Percentiles rank a stretch among this genome's conserved stretches.
phyloP scores from a whole-genome alignment of 768 basidiomycete genomes.

The Lentinula aciculospora region DNA sequence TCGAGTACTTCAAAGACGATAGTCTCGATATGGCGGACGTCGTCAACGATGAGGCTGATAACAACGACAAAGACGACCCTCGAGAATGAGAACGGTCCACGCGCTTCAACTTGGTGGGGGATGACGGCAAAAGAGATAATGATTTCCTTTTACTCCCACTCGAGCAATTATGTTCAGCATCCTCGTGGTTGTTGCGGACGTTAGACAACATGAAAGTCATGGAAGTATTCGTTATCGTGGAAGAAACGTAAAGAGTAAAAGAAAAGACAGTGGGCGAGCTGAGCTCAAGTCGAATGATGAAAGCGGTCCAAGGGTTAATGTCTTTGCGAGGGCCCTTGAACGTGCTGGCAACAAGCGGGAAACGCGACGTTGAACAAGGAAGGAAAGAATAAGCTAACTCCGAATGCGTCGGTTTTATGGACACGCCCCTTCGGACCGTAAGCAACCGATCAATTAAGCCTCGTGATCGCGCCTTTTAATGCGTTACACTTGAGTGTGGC shows the following conservation, averaged over 20 bases:
- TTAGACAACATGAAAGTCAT: conserved; percentile 5
- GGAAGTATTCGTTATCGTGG: background rate
- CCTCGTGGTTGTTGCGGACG: conserved; percentile 1
- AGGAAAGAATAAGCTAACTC: background rate
- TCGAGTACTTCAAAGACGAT: background rate
- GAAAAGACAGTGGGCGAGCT: conserved; percentile 3
- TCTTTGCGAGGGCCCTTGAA: background rate
- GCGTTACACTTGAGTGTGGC: background rate
- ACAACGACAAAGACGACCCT: background rate
- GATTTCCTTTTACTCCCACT: conserved; percentile 4
- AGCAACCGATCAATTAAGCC: background rate
- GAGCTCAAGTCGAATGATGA: background rate
- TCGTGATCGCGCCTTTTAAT: background rate
- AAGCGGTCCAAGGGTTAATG: background rate
- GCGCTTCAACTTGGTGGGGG: background rate
- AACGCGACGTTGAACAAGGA: conserved; percentile 1
- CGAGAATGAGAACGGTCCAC: conserved; percentile 2
- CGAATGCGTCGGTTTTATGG: background rate
- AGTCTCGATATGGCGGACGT: conserved; percentile 1
- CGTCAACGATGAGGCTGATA: conserved; percentile 1
- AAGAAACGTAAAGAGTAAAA: background rate
- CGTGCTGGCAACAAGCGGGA: background rate
- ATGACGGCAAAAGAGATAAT: conserved; percentile 1
- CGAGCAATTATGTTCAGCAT: background rate
- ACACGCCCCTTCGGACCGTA: background rate